Base-by-base conservation (phyloP, 2,329 filamentous ascomycete genomes). In the Alternaria solani region DNA sequence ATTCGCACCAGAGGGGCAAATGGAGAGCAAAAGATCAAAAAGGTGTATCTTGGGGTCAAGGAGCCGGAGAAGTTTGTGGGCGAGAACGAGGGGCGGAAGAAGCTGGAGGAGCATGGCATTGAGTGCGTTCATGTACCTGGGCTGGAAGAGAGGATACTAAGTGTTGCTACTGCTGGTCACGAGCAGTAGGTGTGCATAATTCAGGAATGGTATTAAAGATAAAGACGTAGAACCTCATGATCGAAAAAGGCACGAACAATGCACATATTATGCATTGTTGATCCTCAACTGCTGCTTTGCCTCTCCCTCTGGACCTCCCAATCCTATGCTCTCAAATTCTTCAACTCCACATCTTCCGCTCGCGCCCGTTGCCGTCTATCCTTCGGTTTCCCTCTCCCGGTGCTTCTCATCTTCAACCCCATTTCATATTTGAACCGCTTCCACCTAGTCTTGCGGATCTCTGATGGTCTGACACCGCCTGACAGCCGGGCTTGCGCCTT, bases 31-130 rank as follows among this genome's bases (percentile, higher is more conserved):
- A 87, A 85, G 42, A 91, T 97, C 57, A 86, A 84, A 62, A 91
- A 87, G 47, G 93, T 99, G 5, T 96, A 94, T 68, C 89, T 96
- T 28, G 95, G 95, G 0, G 91, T 97, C 0, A 85, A 89, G 68
- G 95, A 99, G 80, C 95, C 95, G 0, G 91, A 91, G 70, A 97
- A 88, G 32, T 99, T 98, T 79, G 92, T 98, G 18, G 88, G 88
- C 6, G 85, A 91, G 61, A 98, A 96, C 66, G 86, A 89, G 59
- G 93, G 93, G 7, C 88, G 89, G 69, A 81, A 79, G 68, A 89
- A 87, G 75, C 81, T 99, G 57, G 85, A 89, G 68, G 86, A 87
- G 46, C 89, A 88, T 5, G 93, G 93, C 0, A 86, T 99, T 52
- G 79, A 87, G 44, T 92, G 94, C 64, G 80, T 91, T 42, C 87